These are phyloP conservation scores for Pleurotus tuoliensis DNA, from an alignment of 768 basidiomycete species.

Conservation along the genomic window DNA sequence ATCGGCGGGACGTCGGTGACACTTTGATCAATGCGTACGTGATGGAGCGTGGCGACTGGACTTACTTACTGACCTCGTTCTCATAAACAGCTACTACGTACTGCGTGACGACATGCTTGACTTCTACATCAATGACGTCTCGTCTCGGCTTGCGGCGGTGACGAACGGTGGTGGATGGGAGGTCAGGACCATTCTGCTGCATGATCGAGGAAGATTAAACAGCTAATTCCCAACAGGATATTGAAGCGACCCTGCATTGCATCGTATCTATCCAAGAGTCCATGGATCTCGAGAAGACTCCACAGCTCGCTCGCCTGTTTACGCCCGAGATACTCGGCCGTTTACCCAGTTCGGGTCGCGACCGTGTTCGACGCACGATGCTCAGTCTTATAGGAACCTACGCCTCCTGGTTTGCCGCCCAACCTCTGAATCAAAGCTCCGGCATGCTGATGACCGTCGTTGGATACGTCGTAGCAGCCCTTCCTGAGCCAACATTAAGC, in stretches of 20 bases:
- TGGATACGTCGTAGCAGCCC: slow-evolving; percentile 64
- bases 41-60: background rate
- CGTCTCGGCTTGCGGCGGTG: slow-evolving; percentile 44
- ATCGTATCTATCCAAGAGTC: slow-evolving; percentile 88
- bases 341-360: slow-evolving; percentile 60
- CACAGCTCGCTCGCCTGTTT: slow-evolving; percentile 62
- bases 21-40: slow-evolving; percentile 84
- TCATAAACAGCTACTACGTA: slow-evolving; percentile 68
- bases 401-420: slow-evolving; percentile 75
- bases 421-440: slow-evolving; percentile 24
- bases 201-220: no score
- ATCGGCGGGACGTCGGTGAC: slow-evolving; percentile 83
- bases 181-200: slow-evolving; percentile 34
- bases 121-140: slow-evolving; percentile 61
- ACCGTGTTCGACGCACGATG: slow-evolving; percentile 69
- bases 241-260: slow-evolving; percentile 86
- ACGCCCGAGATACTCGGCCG: slow-evolving; percentile 65
- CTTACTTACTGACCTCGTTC: no score
- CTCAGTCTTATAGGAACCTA: slow-evolving; percentile 75
- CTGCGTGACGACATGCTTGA: slow-evolving; percentile 80
- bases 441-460: slow-evolving; percentile 62
- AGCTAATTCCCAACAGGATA: slow-evolving; percentile 44
- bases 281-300: slow-evolving; percentile 50
- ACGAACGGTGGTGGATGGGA: slow-evolving; percentile 64
- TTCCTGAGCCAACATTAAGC: slow-evolving; percentile 62